A percentile compares a stretch with the other conserved stretches of the same genome.
Conservation (phyloP, 2,329 filamentous ascomycete genomes). For the Hypoxylon sp. region DNA sequence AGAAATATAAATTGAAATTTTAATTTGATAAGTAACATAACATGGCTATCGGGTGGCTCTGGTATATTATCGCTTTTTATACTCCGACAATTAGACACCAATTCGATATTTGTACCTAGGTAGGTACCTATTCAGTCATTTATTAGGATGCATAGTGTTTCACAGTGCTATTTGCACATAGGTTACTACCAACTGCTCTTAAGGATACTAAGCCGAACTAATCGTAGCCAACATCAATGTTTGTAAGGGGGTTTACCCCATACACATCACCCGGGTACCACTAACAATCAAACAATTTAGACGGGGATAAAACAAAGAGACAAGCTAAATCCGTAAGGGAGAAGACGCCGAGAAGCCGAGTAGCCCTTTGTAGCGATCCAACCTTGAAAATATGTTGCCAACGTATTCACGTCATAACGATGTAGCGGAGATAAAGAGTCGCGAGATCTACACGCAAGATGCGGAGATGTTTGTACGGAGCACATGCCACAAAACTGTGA, state of each 20-base stretch:
- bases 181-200: not conserved
- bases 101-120: not conserved
- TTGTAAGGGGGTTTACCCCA: not conserved
- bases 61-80: too few species aligned
- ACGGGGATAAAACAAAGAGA: conserved; percentile 5
- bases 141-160: too few species aligned
- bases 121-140: too few species aligned
- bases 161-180: too few species aligned
- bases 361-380: not conserved
- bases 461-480: not conserved
- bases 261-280: not conserved
- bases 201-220: not conserved
- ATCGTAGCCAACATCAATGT: not conserved
- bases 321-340: conserved; percentile 15
- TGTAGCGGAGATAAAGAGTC: conserved; percentile 20
- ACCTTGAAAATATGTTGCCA: not conserved
- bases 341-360: conserved; percentile 1
- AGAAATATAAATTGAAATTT: too few species aligned
- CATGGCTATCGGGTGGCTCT: too few species aligned
- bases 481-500: not conserved
- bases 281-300: not conserved
- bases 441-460: conserved; percentile 7
- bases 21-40: too few species aligned
- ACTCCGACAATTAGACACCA: too few species aligned
- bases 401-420: not conserved